Evolutionary conservation across 1,284 basidiomycete species (phyloP), one percentile per base, ranked within the genome.

Genomic region (Singerocomus inundabilis): DNA sequence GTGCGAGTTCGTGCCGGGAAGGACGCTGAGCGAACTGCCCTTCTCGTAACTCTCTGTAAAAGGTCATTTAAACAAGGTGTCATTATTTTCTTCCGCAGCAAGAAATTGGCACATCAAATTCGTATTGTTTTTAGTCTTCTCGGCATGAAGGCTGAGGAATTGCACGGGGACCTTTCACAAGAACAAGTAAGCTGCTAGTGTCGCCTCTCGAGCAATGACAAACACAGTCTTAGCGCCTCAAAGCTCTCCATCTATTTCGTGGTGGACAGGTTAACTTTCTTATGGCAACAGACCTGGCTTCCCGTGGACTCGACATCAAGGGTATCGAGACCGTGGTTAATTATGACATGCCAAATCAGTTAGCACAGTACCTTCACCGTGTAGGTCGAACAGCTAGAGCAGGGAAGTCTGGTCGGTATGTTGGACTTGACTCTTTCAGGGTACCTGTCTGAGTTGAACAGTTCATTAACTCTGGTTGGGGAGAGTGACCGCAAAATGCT

Each of bases 251-350:
- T 62, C 77, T 81, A 49, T 99, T 98, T 74, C 87, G 92, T 51
- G 89, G 93, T 54, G 88, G 91, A 26, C 70, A 79, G 36, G 88
- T 90, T 31, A 91, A 94, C 67, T 98, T 86, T 70, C 76, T 99
- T 8, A 88, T 98, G 76, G 95, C 95, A 1, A 99, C 96, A 1
- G 96, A 98, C 70, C 77, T 99, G 18, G 96, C 96, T 24, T 91
- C 93, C 54, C 87, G 95, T 59, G 95, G 95, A 71, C 78, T 98
- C 29, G 95, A 98, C 72, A 98, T 98, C 74, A 96, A 95, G 63
- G 95, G 94, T 16, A 88, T 98, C n/a, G 91, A 97, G 64, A 95
- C 93, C 1, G 93, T 98, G 50, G 93, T 98, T 67, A 98, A 98
- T 70, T 98, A 94, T 67, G 95, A 98, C 70, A 97, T 98, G 95